These are phyloP conservation scores for Ascochyta clinopodiicola DNA, from an alignment of 2,329 filamentous ascomycete genomes.

Conservation along the genomic window DNA sequence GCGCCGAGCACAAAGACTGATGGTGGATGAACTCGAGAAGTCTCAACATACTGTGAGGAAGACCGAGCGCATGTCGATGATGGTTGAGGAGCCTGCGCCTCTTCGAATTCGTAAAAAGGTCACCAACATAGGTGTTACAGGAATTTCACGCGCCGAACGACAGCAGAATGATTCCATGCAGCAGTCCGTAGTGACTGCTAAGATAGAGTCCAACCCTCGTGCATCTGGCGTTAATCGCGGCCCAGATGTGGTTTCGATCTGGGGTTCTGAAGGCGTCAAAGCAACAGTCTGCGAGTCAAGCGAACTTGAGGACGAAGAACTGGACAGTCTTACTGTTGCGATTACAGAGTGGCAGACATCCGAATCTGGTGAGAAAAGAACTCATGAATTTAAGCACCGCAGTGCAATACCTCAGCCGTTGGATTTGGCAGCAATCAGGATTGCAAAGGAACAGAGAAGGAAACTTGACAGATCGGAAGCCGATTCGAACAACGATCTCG, in stretches of 20 bases:
- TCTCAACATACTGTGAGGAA: not conserved
- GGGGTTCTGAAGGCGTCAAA: not conserved
- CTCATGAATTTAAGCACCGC: not conserved
- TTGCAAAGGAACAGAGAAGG: not conserved
- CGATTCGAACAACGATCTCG: not conserved
- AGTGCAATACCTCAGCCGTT: constrained; percentile 13
- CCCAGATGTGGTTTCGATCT: not conserved
- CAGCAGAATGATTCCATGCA: constrained; percentile 2
- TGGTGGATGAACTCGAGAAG: not conserved
- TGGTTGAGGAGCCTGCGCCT: constrained; percentile 3
- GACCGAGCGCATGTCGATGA: not conserved
- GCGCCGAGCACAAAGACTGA: not conserved
- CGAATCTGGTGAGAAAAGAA: not conserved
- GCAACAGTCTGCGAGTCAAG: not conserved
- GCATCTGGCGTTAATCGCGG: not conserved
- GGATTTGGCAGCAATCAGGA: not conserved
- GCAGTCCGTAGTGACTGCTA: not conserved
- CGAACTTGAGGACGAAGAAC: not conserved
- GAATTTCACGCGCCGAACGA: not conserved
- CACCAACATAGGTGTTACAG: not conserved
- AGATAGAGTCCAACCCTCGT: not conserved
- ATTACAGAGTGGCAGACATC: not conserved
- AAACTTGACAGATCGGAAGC: not conserved
- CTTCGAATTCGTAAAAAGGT: not conserved
- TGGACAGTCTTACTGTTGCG: not conserved